Evolutionary conservation across 768 basidiomycete genomes (phyloP).

Genomic region (Gautieria morchelliformis): DNA sequence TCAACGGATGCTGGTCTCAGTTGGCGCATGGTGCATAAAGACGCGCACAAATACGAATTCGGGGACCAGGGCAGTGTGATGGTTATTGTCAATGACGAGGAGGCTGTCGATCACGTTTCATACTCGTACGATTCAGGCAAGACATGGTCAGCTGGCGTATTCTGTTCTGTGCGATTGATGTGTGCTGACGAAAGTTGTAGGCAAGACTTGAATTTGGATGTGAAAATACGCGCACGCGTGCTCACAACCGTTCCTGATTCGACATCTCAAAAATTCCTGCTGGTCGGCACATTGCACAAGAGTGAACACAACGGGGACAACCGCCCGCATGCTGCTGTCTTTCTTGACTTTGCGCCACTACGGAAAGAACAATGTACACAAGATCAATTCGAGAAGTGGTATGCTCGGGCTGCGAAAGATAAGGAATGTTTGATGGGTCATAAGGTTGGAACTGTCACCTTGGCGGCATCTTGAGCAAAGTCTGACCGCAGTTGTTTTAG

Average conservation of each 20-base stretch:
- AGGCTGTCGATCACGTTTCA: conserved; percentile 49
- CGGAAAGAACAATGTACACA: conserved; percentile 58
- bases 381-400: conserved; percentile 81
- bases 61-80: conserved; percentile 79
- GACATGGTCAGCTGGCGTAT: conserved; percentile 53
- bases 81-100: conserved; percentile 81
- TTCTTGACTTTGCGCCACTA: conserved; percentile 74
- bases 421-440: conserved; percentile 90
- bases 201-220: conserved; percentile 59
- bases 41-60: conserved; percentile 92
- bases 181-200: conserved; percentile 27
- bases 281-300: conserved; percentile 69
- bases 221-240: conserved; percentile 60
- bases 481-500: conserved; percentile 28
- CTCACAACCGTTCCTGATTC: conserved; percentile 91
- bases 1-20: conserved; percentile 82
- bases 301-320: conserved; percentile 40
- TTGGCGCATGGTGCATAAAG: conserved; percentile 68
- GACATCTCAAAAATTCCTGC: conserved; percentile 91
- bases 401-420: conserved; percentile 54
- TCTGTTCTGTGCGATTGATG: background rate
- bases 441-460: conserved; percentile 42
- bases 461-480: background rate
- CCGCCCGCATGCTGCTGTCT: conserved; percentile 61
- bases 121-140: conserved; percentile 81